Evolutionary conservation across 495 filamentous ascomycete species (phyloP), one percentile per base, ranked within the genome.

Genomic region (Parachaetomium inaequale): DNA sequence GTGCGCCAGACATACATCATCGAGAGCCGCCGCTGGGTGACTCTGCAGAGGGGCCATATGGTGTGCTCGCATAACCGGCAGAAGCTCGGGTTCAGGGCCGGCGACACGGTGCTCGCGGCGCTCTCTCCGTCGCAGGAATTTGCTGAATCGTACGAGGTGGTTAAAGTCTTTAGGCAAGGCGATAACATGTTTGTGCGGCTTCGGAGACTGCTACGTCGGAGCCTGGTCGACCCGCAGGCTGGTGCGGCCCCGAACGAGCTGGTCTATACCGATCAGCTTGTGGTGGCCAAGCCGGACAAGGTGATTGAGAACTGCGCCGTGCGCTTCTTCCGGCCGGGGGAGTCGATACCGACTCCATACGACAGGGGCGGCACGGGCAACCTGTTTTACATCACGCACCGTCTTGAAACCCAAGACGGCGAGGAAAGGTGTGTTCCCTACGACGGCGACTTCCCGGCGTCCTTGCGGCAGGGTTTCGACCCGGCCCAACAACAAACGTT

Each of bases 1-100:
- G 76, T 91, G 25, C 82, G 89, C 6, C 87, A 89, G 65, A 84
- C 79, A 10, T 91, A 89, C 69, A 67, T 81, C 26, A 78, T 80
- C 29, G 72, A 75, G 49, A 75, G 77, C 53, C 68, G 77, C 76
- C 61, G 77, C 68, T 74, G 78, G 76, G 69, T 82, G 0, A 82
- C 84, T 0, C 67, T 91, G 0, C 66, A 77, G 21, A 63, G 78
- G 26, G 81, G 75, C 17, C 78, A 81, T 52, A 70, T 84, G 36
- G 58, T 19, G 1, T 81, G 79, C 36, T 58, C 63, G 7, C 75
- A 79, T 54, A 21, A 29, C 46, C 19, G 14, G 50, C 49, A 15
- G 55, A 64, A 61, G 19, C 52, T 40, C 2, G 34, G 42, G 21
- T 85, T 77, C 60, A 66, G 55, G 8, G n/a, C 74, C 3, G 85